Evolutionary conservation across 2,329 filamentous ascomycete genomes (phyloP).

Genomic region (Pseudogymnoascus sp.): DNA sequence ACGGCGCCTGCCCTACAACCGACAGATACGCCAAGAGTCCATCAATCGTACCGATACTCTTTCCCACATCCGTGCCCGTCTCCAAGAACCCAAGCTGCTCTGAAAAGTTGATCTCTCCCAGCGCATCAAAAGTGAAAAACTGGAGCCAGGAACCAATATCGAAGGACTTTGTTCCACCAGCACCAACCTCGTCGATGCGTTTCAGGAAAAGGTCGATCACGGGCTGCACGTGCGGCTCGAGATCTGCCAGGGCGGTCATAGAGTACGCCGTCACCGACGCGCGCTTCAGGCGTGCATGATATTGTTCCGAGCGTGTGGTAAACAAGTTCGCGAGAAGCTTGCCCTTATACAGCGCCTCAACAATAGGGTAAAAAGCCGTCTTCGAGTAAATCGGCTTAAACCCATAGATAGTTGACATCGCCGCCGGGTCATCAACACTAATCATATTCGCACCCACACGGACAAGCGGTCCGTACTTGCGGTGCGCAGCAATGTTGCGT

Average conservation of each 20-base stretch:
- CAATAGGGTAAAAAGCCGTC: constrained; percentile 14
- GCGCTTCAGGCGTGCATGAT: neutral
- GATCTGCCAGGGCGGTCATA: constrained; percentile 36
- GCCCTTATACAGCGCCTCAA: constrained; percentile 21
- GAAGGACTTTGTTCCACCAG: constrained; percentile 18
- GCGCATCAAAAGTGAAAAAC: constrained; percentile 38
- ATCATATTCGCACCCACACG: constrained; percentile 38
- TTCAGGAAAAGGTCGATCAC: constrained; percentile 31
- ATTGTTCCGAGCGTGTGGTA: neutral
- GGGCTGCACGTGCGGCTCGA: constrained; percentile 38
- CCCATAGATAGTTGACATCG: constrained; percentile 33
- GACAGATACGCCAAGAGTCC: neutral
- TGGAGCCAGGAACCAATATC: constrained; percentile 35
- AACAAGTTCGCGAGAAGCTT: constrained; percentile 4
- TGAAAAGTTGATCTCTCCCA: constrained; percentile 37
- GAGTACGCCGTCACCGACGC: constrained; percentile 32
- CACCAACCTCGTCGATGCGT: constrained; percentile 21
- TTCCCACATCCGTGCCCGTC: constrained; percentile 33
- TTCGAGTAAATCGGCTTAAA: constrained; percentile 28
- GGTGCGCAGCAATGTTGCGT: constrained; percentile 32
- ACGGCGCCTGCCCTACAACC: constrained; percentile 6
- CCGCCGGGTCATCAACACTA: constrained; percentile 32
- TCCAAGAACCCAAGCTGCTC: constrained; percentile 35
- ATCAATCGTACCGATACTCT: constrained; percentile 15
- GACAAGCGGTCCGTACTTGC: constrained; percentile 33